Evolutionary conservation across 2,329 filamentous ascomycete genomes (phyloP).

Genomic region (Madurella mycetomatis): DNA sequence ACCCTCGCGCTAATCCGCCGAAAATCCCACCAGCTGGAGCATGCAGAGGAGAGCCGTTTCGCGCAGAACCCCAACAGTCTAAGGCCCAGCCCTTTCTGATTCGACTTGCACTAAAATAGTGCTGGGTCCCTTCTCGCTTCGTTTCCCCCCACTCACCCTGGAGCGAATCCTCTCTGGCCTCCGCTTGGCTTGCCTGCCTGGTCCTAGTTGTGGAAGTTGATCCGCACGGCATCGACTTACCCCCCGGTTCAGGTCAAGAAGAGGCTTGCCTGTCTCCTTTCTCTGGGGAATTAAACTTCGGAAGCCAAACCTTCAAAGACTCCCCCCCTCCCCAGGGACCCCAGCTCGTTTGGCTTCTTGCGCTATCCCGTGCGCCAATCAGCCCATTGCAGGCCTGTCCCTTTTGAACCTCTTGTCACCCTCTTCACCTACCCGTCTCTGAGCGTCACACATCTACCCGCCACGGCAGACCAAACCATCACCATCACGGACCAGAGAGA

Average conservation of each 20-base stretch:
- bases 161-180: constrained; percentile 6
- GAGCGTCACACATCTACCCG: background rate
- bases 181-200: background rate
- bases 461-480: background rate
- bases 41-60: background rate
- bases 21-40: background rate
- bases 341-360: background rate
- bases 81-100: constrained; percentile 16
- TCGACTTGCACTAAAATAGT: constrained; percentile 18
- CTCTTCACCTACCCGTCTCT: constrained; percentile 1
- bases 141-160: constrained; percentile 9
- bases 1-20: constrained; percentile 17
- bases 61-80: constrained; percentile 3
- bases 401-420: background rate
- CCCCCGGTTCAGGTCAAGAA: too few species aligned
- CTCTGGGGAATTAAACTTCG: background rate
- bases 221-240: too few species aligned
- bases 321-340: background rate
- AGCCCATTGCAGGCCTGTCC: background rate
- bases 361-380: background rate
- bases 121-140: constrained; percentile 7
- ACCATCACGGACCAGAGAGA: background rate
- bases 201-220: background rate
- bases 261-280: constrained; percentile 6
- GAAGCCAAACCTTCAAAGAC: background rate